Base-by-base conservation (phyloP, 495 filamentous ascomycete genomes). In the Penicillium fimorum region DNA sequence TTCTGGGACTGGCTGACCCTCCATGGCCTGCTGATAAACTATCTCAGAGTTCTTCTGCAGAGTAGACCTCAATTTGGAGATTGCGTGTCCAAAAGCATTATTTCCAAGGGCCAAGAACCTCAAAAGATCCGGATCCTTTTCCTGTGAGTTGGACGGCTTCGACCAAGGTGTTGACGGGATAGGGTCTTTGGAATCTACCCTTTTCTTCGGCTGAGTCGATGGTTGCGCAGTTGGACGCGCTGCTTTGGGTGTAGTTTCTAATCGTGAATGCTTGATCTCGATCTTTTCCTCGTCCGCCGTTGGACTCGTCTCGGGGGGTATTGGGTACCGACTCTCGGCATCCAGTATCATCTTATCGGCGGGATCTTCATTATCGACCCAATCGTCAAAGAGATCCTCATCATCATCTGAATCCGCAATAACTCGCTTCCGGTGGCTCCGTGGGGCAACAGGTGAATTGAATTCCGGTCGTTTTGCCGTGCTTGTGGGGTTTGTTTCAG, bases 331-430 rank as follows among this genome's bases (percentile, higher is more conserved):
- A 5, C 55, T 53, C 10, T 70, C 57, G 2, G 46, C 33, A 33
- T 68, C 64, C 11, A 58, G 32, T 9, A 63, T 62, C 25, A 66
- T 59, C 4, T 63, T 56, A 44, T 74, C 70, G 43, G 67, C 66
- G 15, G 65, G 35, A 32, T 56, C 57, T 22, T 65, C 68, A 47
- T 60, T 63, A 27, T 43, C 62, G 40, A 52, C 17, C 60, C 63
- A 70, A 20, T 62, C 54, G 20, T 59, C 68, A 25, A 65, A 64
- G 29, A 50, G 35, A 37, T 74, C 69, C 18, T 73, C 71, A 5
- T 76, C 74, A 52, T 79, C 77, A n/a, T 78, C 76, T 5, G 78
- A 79, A 47, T 77, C 78, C 18, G 73, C 72, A 47, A 81, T 71
- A 9, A 70, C 62, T 27, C 47, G 53, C 20, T 59, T 70, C 32